A percentile compares a stretch with the other conserved stretches of the same genome.
phyloP scores from a whole-genome alignment of 2,329 filamentous ascomycete species.

The Pseudogymnoascus sp. region DNA sequence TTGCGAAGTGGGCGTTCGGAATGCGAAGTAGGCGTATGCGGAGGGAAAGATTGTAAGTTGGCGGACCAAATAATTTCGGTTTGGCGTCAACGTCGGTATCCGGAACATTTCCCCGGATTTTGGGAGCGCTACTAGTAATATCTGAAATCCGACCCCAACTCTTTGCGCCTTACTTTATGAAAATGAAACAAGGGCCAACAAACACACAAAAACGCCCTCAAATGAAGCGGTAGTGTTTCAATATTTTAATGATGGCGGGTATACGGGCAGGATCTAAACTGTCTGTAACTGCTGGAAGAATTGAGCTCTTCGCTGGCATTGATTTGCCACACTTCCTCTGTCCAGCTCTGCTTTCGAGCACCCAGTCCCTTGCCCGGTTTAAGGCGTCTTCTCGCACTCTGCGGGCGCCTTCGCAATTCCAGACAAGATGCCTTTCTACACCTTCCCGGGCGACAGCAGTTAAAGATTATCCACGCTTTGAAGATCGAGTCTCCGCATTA shows the following conservation, averaged over 20 bases:
- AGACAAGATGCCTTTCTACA: not conserved
- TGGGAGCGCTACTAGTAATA: not conserved
- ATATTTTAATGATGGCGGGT: not conserved
- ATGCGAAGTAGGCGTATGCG: not conserved
- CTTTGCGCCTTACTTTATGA: not conserved
- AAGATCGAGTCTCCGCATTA: constrained; percentile 25
- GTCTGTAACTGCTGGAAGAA: not conserved
- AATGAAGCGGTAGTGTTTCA: not conserved
- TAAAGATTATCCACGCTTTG: not conserved
- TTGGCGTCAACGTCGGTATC: not conserved
- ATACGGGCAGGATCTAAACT: constrained; percentile 6
- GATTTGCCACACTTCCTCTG: constrained; percentile 43
- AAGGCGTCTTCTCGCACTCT: not conserved
- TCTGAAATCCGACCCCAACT: not conserved
- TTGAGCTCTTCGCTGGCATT: constrained; percentile 15
- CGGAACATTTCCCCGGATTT: constrained; percentile 9
- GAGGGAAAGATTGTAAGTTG: not conserved
- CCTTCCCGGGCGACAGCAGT: not conserved
- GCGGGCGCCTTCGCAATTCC: not conserved
- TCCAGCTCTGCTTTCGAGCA: constrained; percentile 30
- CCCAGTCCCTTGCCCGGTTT: not conserved
- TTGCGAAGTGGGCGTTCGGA: constrained; percentile 16
- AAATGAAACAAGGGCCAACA: not conserved
- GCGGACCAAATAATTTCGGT: constrained; percentile 4
- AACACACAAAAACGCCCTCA: not conserved